phyloP scores from a whole-genome alignment of 306 rosid genomes.

The Quercus wislizeni region DNA sequence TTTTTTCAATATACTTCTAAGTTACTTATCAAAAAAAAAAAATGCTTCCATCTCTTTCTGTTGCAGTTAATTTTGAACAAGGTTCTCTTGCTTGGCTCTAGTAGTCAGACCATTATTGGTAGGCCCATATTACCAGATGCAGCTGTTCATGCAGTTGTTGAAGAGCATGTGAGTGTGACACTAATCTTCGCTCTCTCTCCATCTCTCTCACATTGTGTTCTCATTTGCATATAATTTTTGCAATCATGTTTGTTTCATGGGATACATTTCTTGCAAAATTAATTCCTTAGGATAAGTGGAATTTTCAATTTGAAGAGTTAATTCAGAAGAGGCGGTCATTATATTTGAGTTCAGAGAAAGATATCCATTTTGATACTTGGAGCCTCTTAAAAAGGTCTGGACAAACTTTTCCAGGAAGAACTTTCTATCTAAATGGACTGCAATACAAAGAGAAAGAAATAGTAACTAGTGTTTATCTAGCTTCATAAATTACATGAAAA shows the following conservation, averaged over 20 bases:
- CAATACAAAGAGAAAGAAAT: background rate
- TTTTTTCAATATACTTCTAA: too few relatives aligned
- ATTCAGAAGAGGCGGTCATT: background rate
- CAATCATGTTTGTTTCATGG: background rate
- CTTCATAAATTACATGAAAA: background rate
- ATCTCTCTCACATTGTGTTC: background rate
- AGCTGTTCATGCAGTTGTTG: slow-evolving; percentile 86
- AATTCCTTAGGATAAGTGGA: background rate
- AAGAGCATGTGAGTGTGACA: slow-evolving; percentile 81
- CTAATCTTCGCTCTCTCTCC: background rate
- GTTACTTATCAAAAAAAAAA: too few relatives aligned
- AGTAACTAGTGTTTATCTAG: background rate
- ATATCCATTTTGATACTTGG: background rate
- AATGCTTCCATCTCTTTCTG: slow-evolving; percentile 13
- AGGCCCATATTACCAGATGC: slow-evolving; percentile 84
- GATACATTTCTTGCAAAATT: background rate
- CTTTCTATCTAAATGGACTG: background rate
- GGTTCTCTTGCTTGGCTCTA: slow-evolving; percentile 81
- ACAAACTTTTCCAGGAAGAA: background rate
- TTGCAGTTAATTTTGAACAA: slow-evolving; percentile 75
- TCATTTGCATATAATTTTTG: background rate
- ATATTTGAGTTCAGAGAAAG: background rate
- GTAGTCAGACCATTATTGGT: slow-evolving; percentile 80
- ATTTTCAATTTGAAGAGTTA: background rate
- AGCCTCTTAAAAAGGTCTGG: background rate